Base-by-base conservation (phyloP, 768 basidiomycete genomes). In the Lentinula sp. region DNA sequence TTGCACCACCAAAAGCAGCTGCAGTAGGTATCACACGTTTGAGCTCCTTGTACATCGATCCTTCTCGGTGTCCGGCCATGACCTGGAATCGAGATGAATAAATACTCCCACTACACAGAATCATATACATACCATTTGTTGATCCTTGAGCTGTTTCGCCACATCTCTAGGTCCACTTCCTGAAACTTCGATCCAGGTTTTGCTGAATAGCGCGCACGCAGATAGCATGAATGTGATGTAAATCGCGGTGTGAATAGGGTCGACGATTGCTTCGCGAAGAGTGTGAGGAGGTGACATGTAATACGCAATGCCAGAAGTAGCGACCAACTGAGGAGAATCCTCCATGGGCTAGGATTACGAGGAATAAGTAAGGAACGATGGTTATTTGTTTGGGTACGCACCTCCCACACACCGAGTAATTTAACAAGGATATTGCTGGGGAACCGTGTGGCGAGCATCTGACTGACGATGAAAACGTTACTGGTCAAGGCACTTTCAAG, bases 121-220 rank as follows among this genome's bases (percentile, higher is more conserved):
- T 5, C 6, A 34, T 13, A 21, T 13, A 68, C 74, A n/a, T 40
- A 89, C 96, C 90, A 98, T 95, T 67, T 93, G 91, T 73, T 98
- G 96, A 66, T 98, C 97, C 79, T 98, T 98, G 70, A 98, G 85
- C 71, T 98, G 96, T 75, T 95, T 96, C 32, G 97, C 97, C 60
- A 99, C 87, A 67, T 99, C 96, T 50, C 97, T 78, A 10, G 96
- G 97, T 18, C 97, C 94, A 59, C 88, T 91, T 15, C 97, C 96
- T 2, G 95, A 98, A 37, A 98, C 93, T 68, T 98, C 96, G 65
- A 99, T 98, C 96, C 97, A 99, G 0, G 96, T 98, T 83, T 98
- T 98, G 70, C 93, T 95, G 81, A 98, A 99, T 65, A 98, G 80
- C 13, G 97, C 96, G 70, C 95, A 98, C 15, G 95, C 93, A 37